Evolutionary conservation across 2,329 filamentous ascomycete genomes (phyloP).

Genomic region (Albophoma yamanashiensis): DNA sequence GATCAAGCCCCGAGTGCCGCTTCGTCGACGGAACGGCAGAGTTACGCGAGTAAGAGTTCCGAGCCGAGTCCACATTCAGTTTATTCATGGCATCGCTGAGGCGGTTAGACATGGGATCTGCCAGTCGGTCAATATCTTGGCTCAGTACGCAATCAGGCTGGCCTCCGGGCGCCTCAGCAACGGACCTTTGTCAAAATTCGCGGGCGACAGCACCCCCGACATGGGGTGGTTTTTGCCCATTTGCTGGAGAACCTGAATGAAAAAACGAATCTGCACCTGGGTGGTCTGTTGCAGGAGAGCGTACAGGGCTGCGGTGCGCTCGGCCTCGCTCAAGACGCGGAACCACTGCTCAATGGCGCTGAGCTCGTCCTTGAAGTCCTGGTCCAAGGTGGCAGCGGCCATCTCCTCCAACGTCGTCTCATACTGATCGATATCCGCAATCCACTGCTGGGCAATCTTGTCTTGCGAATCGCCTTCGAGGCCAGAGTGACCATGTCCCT

Average conservation of each 20-base stretch:
- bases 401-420: slow-evolving; percentile 98
- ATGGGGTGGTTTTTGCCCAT: slow-evolving; percentile 98
- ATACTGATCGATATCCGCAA: slow-evolving; percentile 97
- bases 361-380: slow-evolving; percentile 98
- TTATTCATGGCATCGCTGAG: slow-evolving; percentile 96
- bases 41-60: slow-evolving; percentile 76
- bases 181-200: slow-evolving; percentile 92
- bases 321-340: slow-evolving; percentile 89
- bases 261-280: slow-evolving; percentile 97
- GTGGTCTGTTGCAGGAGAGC: slow-evolving; percentile 96
- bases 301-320: slow-evolving; percentile 90
- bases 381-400: slow-evolving; percentile 95
- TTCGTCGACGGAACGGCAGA: slow-evolving; percentile 66
- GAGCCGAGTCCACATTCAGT: slow-evolving; percentile 74
- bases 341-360: slow-evolving; percentile 99
- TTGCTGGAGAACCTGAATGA: slow-evolving; percentile 96
- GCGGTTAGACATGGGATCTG: slow-evolving; percentile 94
- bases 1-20: slow-evolving; percentile 88
- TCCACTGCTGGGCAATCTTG: slow-evolving; percentile 95
- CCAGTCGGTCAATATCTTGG: slow-evolving; percentile 6
- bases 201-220: slow-evolving; percentile 87
- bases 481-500: slow-evolving; percentile 55
- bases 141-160: not conserved
- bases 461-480: slow-evolving; percentile 75
- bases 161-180: slow-evolving; percentile 1